Conservation (phyloP, 1,139 yeast species). For the Arxiozyma telluris region DNA sequence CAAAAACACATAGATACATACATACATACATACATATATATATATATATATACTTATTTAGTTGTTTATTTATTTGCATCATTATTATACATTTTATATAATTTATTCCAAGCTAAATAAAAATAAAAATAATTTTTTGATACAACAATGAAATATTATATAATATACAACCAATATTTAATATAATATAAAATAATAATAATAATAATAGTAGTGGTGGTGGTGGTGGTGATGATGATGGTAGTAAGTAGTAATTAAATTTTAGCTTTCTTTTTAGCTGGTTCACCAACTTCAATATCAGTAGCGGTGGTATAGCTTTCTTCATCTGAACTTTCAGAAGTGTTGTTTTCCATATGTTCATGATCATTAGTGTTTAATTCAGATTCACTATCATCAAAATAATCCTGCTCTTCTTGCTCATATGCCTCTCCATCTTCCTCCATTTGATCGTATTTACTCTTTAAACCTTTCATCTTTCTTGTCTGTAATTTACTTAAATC, state of each 20-base stretch:
- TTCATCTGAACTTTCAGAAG: constrained; percentile 54
- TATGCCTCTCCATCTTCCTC: constrained; percentile 39
- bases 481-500: constrained; percentile 86
- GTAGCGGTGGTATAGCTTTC: constrained; percentile 48
- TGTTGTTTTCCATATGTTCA: constrained; percentile 25
- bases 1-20: no score
- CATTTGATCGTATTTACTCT: constrained; percentile 70
- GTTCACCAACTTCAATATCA: constrained; percentile 38
- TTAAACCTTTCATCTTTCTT: constrained; percentile 97
- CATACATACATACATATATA: no score
- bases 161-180: background rate
- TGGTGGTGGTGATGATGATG: no score
- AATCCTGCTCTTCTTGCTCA: constrained; percentile 30
- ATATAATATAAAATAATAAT: background rate
- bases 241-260: background rate
- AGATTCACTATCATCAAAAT: constrained; percentile 38
- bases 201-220: no score
- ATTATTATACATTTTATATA: no score
- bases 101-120: no score
- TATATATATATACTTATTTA: no score
- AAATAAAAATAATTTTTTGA: no score
- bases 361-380: constrained; percentile 40
- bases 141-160: no score
- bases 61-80: no score
- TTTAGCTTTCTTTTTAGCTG: constrained; percentile 31